Evolutionary conservation across 2,329 filamentous ascomycete genomes (phyloP).

Genomic region (Lasiodiplodia sp.): DNA sequence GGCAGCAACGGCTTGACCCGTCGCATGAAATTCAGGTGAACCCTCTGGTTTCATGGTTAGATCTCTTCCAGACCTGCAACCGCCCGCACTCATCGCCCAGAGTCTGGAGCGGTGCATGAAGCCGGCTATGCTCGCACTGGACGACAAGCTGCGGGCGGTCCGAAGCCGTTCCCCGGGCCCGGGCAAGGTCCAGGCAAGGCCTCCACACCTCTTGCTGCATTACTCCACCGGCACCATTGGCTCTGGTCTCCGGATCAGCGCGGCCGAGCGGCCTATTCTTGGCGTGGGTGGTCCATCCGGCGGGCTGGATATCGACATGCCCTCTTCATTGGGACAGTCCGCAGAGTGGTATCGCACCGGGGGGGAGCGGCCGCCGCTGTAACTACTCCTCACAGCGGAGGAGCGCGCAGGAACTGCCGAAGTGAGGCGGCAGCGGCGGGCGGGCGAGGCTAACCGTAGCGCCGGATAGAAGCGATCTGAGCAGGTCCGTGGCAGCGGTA

Average conservation of each 20-base stretch:
- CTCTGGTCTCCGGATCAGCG: constrained; percentile 26
- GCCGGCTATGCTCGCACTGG: constrained; percentile 1
- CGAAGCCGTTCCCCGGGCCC: not conserved
- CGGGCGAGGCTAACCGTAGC: constrained; percentile 15
- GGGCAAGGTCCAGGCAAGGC: constrained; percentile 3
- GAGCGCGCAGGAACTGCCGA: constrained; percentile 20
- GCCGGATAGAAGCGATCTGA: constrained; percentile 23
- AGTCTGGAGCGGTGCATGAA: not conserved
- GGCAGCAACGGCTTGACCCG: constrained; percentile 7
- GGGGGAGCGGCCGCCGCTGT: not conserved
- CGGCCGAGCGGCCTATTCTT: constrained; percentile 15
- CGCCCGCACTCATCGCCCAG: not conserved
- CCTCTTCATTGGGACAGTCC: not conserved
- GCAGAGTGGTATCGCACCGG: not conserved
- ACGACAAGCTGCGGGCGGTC: constrained; percentile 7
- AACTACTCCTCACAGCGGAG: not conserved
- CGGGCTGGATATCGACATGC: not conserved
- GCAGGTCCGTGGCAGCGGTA: constrained; percentile 11
- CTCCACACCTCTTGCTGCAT: constrained; percentile 13
- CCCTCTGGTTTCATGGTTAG: constrained; percentile 2
- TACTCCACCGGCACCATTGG: constrained; percentile 23
- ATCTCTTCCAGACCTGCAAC: not conserved
- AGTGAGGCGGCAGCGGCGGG: constrained; percentile 15
- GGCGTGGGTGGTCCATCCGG: constrained; percentile 23
- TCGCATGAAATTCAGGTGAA: constrained; percentile 12